A percentile compares a stretch with the other conserved stretches of the same genome.
phyloP scores from a whole-genome alignment of 768 basidiomycete species.

The Lactarius deliciosus region DNA sequence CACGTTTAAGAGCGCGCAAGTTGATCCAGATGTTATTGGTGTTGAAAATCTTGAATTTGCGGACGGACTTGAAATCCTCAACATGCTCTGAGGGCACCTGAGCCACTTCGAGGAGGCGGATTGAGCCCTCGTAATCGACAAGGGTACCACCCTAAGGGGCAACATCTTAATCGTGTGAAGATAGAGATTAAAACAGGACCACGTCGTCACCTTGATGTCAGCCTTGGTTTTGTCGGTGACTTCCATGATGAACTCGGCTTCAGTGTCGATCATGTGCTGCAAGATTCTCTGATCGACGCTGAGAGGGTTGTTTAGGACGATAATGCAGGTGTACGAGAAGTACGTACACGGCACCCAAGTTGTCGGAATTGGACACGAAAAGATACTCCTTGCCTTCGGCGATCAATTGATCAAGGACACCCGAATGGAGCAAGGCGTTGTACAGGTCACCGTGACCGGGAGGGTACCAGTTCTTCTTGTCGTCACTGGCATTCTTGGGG shows the following conservation, averaged over 20 bases:
- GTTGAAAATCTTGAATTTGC: conserved; percentile 83
- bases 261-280: conserved; percentile 61
- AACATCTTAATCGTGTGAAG: conserved; percentile 1
- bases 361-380: conserved; percentile 78
- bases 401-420: conserved; percentile 69
- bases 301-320: conserved; percentile 19
- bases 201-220: conserved; percentile 53
- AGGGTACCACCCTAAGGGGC: conserved; percentile 53
- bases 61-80: conserved; percentile 71
- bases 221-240: conserved; percentile 85
- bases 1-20: conserved; percentile 63
- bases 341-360: conserved; percentile 63
- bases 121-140: conserved; percentile 64
- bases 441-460: conserved; percentile 77
- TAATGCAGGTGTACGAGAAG: background rate
- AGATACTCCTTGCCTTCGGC: conserved; percentile 75
- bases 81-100: conserved; percentile 72
- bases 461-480: conserved; percentile 75
- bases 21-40: conserved; percentile 67
- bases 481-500: conserved; percentile 54
- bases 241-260: conserved; percentile 72
- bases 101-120: conserved; percentile 73
- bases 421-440: conserved; percentile 68
- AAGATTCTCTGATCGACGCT: conserved; percentile 69
- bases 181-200: background rate